Evolutionary conservation across 2,329 filamentous ascomycete genomes (phyloP).

Genomic region (Diplocarpon mali): DNA sequence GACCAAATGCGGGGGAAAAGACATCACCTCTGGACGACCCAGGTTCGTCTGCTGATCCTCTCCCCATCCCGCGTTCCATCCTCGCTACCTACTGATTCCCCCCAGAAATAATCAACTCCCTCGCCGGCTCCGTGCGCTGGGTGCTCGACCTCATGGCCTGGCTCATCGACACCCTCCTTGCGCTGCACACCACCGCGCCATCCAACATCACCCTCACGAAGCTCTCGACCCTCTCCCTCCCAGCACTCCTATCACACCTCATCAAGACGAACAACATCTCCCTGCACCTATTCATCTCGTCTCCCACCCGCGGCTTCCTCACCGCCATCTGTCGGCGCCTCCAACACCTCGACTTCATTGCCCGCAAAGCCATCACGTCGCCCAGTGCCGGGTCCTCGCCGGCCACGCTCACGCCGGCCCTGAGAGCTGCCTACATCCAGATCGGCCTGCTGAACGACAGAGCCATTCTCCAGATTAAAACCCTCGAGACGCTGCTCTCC

Average conservation of each 20-base stretch:
- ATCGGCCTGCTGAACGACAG: conserved; percentile 24
- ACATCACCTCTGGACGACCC: conserved; percentile 53
- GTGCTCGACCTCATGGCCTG: conserved; percentile 58
- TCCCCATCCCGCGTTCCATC: background rate
- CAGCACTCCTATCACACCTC: conserved; percentile 40
- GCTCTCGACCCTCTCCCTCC: conserved; percentile 33
- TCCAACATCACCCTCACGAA: conserved; percentile 36
- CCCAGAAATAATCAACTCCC: conserved; percentile 57
- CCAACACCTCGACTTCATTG: conserved; percentile 39
- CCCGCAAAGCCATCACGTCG: conserved; percentile 22
- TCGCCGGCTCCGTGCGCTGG: conserved; percentile 72
- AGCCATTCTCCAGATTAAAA: conserved; percentile 23
- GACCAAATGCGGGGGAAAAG: conserved; percentile 42
- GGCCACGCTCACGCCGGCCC: conserved; percentile 13
- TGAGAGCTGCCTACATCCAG: conserved; percentile 23
- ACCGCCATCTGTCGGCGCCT: conserved; percentile 57
- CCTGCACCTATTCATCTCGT: conserved; percentile 58
- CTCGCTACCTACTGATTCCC: background rate
- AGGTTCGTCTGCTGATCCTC: conserved; percentile 30
- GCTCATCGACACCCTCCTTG: conserved; percentile 48
- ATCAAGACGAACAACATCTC: conserved; percentile 45
- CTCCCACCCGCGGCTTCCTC: conserved; percentile 62
- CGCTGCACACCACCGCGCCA: conserved; percentile 39
- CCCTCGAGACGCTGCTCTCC: conserved; percentile 24
- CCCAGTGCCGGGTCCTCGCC: background rate